These are phyloP conservation scores for Akanthomyces dipterigenus DNA, from an alignment of 2,329 filamentous ascomycete species.

Conservation along the genomic window DNA sequence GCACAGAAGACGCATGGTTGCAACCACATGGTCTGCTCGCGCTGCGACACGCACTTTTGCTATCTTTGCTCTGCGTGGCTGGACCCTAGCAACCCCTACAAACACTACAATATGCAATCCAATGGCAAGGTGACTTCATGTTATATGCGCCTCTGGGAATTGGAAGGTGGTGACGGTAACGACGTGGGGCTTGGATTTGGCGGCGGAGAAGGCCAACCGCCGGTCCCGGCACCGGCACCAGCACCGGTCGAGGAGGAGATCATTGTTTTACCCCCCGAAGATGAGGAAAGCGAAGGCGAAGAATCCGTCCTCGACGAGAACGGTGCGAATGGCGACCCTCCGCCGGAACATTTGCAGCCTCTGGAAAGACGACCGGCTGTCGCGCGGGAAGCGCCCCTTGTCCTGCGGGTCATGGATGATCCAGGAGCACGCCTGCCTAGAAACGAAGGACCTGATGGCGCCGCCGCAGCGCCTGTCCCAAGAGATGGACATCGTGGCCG, in stretches of 20 bases:
- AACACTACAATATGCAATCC: slow-evolving; percentile 71
- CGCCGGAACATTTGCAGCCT: background rate
- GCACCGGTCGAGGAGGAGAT: slow-evolving; percentile 14
- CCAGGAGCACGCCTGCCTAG: slow-evolving; percentile 19
- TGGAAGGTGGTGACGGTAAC: slow-evolving; percentile 70
- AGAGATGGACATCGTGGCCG: slow-evolving; percentile 23
- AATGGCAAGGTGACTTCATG: slow-evolving; percentile 53
- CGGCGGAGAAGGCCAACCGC: slow-evolving; percentile 26
- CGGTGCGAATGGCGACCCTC: background rate
- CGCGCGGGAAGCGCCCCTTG: slow-evolving; percentile 50
- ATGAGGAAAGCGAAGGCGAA: slow-evolving; percentile 23
- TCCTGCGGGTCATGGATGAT: slow-evolving; percentile 45
- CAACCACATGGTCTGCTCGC: slow-evolving; percentile 93
- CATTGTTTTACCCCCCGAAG: slow-evolving; percentile 24
- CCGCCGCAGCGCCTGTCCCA: slow-evolving; percentile 20
- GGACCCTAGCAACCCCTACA: slow-evolving; percentile 71
- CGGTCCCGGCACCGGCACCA: slow-evolving; percentile 15
- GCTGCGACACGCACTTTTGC: slow-evolving; percentile 89
- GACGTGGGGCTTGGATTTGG: slow-evolving; percentile 41
- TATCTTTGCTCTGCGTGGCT: slow-evolving; percentile 91
- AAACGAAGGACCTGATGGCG: background rate
- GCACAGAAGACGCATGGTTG: slow-evolving; percentile 90
- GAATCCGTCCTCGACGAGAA: slow-evolving; percentile 13
- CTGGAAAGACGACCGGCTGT: slow-evolving; percentile 25
- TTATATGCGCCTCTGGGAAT: slow-evolving; percentile 83